Conservation (phyloP, 345 rosid species). For the Hibiscus tridactylites region DNA sequence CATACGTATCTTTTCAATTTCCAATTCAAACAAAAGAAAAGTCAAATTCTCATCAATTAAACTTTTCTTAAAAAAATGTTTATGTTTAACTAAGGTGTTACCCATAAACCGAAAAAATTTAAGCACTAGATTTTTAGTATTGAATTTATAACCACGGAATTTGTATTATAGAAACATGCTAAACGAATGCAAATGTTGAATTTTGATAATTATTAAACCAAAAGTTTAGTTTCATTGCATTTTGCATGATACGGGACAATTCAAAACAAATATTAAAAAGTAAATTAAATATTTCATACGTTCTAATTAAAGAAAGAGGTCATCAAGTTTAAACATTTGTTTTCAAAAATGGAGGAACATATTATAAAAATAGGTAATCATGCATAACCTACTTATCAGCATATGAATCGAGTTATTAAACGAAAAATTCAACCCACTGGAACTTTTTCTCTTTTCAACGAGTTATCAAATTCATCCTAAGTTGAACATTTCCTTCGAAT, state of each 20-base stretch:
- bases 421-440: not conserved
- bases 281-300: not conserved
- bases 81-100: not conserved
- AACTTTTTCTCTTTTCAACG: not conserved
- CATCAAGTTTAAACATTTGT: not conserved
- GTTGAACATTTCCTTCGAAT: not conserved
- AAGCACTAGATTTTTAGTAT: not conserved
- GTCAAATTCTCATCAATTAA: not conserved
- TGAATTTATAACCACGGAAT: not conserved
- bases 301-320: not conserved
- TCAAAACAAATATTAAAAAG: not conserved
- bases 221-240: not conserved
- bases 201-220: not conserved
- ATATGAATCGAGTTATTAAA: no score
- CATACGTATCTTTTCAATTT: not conserved
- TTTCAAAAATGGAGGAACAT: not conserved
- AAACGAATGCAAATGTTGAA: not conserved
- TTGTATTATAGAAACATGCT: not conserved
- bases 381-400: not conserved
- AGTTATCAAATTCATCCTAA: not conserved
- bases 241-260: not conserved
- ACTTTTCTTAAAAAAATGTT: not conserved
- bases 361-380: not conserved
- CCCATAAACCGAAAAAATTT: not conserved
- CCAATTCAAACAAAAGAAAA: not conserved